Percentiles rank a stretch among this genome's conserved stretches.
These are phyloP conservation scores for Fusarium sp. DNA, from an alignment of 2,329 filamentous ascomycete species.

Conservation along the genomic window DNA sequence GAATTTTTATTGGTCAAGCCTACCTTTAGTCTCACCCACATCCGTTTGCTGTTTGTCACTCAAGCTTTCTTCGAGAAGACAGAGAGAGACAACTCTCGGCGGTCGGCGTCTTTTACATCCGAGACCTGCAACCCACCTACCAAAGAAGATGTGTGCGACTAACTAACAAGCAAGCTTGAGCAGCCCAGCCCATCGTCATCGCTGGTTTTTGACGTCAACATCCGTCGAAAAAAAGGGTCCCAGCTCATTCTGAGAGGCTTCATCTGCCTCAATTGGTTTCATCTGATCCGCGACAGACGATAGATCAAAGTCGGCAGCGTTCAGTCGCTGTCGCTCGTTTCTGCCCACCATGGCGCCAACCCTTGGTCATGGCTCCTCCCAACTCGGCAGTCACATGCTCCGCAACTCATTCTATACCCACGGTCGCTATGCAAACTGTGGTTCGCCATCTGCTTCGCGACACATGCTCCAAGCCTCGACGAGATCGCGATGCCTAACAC, in stretches of 20 bases:
- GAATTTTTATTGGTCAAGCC: constrained; percentile 22
- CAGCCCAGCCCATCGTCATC: constrained; percentile 44
- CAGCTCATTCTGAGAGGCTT: constrained; percentile 17
- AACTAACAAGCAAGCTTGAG: constrained; percentile 32
- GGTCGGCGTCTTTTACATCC: constrained; percentile 41
- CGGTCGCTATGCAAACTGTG: constrained; percentile 47
- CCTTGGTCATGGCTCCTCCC: constrained; percentile 51
- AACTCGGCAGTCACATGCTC: constrained; percentile 49
- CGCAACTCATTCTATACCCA: constrained; percentile 45
- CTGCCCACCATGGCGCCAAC: constrained; percentile 48
- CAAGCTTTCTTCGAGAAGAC: not conserved
- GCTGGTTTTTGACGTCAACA: constrained; percentile 41
- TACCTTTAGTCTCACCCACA: not conserved
- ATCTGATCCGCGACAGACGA: constrained; percentile 7
- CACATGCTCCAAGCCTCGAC: constrained; percentile 39
- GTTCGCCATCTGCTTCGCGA: constrained; percentile 36
- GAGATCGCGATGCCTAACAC: constrained; percentile 43
- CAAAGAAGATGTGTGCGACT: constrained; percentile 37
- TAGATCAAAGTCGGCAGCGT: constrained; percentile 24
- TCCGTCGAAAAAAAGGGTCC: constrained; percentile 32
- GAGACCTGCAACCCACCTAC: constrained; percentile 20
- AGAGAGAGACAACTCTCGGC: constrained; percentile 19
- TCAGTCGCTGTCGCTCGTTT: constrained; percentile 25
- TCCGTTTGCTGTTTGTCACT: not conserved
- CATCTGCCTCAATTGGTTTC: constrained; percentile 6